A percentile compares a stretch with the other conserved stretches of the same genome.
phyloP scores from a whole-genome alignment of 306 rosid species.

The Pyrus pyrifolia region DNA sequence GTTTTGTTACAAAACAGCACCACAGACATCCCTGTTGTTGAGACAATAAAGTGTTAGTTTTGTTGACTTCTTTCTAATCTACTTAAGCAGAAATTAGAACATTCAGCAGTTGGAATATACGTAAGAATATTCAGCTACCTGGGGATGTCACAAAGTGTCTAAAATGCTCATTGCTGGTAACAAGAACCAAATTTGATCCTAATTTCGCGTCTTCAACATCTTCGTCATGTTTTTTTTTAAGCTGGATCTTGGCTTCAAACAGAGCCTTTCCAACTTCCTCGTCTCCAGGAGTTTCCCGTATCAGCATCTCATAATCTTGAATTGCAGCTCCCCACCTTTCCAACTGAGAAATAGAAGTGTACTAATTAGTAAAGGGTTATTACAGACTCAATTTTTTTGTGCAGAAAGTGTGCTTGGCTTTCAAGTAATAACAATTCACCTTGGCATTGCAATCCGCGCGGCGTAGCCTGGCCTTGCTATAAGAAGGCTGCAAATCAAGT shows the following conservation, averaged over 20 bases:
- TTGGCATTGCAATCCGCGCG: conserved; percentile 86
- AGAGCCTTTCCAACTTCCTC: conserved; percentile 84
- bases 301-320: conserved; percentile 74
- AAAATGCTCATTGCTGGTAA: conserved; percentile 74
- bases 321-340: conserved; percentile 89
- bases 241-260: conserved; percentile 70
- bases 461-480: conserved; percentile 84
- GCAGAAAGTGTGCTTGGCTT: background rate
- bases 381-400: background rate
- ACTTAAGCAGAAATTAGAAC: background rate
- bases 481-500: conserved; percentile 62
- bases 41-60: background rate
- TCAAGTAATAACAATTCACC: conserved; percentile 29
- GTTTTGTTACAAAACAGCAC: conserved; percentile 73
- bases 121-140: conserved; percentile 28
- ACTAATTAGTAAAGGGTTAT: background rate
- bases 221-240: conserved; percentile 63
- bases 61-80: background rate
- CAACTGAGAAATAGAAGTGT: conserved; percentile 30
- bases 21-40: conserved; percentile 73
- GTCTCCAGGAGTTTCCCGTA: conserved; percentile 81
- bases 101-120: too few relatives aligned
- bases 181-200: conserved; percentile 65
- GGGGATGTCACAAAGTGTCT: conserved; percentile 81
- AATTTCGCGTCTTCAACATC: conserved; percentile 63